Base-by-base conservation (phyloP, 352 stramenopile genomes). In the Globisporangium cederbergense region DNA sequence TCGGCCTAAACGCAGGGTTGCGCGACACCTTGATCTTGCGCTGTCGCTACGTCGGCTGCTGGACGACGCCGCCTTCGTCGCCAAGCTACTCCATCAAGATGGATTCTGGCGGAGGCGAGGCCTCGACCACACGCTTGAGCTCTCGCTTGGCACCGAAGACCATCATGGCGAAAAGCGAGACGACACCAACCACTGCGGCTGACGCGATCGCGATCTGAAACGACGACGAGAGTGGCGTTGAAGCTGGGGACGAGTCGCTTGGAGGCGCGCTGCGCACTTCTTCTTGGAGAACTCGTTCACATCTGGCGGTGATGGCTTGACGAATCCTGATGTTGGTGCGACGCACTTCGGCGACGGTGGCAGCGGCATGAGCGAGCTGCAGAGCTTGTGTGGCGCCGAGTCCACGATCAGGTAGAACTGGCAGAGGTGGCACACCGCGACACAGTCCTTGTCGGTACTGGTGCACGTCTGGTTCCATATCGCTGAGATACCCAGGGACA, bases 391-490 rank as follows among this genome's bases (percentile, higher is more conserved):
- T 30, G 58, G n/a, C 1, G 42, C 36, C 6, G 64, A 62, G 20
- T 58, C 25, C 14, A 14, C 8, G 1, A 20, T 70, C 25, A 52
- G 30, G 7, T 18, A n/a, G 11, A 40, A 64, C 42, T 68, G 64
- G 43, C 63, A 69, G 47, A 55, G 55, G 56, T 56, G 62, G 16
- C 62, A 67, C 25, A 32, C 55, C 18, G 46, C 53, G 28, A 67
- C n/a, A 22, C 64, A 70, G 43, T 58, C 47, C 4, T 20, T 22
- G 20, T 64, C 32, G n/a, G 9, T 25, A 11, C 2, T 34, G 0
- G 56, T 47, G 60, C 64, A 70, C 13, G 59, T 45, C 6, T 25
- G 18, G 32, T 70, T 60, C 45, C 54, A 65, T 25, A 40, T 58
- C n/a, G 54, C 34, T 54, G 50, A 64, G 61, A 70, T 62, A 10